A percentile compares a stretch with the other conserved stretches of the same genome.
Conservation (phyloP, 495 filamentous ascomycete species). For the Chlorociboria aeruginascens region DNA sequence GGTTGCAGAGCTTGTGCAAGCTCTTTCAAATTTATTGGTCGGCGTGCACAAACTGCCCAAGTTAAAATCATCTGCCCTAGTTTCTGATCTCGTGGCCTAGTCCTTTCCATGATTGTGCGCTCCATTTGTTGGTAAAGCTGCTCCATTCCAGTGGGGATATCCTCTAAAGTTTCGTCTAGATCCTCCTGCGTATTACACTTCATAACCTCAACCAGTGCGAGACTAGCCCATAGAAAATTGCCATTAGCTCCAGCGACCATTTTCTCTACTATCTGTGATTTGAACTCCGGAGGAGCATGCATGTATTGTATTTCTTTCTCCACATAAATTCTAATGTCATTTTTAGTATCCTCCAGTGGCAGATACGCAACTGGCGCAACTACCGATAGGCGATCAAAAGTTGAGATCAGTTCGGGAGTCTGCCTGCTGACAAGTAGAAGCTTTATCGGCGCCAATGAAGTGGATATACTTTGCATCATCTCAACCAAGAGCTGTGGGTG, state of each 20-base stretch:
- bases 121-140: constrained; percentile 3
- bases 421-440: constrained; percentile 10
- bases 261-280: background rate
- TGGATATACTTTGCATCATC: constrained; percentile 1
- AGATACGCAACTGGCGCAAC: background rate
- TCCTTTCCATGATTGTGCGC: background rate
- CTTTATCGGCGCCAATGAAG: background rate
- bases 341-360: constrained; percentile 10
- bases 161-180: constrained; percentile 1
- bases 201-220: constrained; percentile 8
- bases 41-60: constrained; percentile 4
- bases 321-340: constrained; percentile 6
- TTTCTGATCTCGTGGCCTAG: background rate
- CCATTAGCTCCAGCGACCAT: constrained; percentile 9
- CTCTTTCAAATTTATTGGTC: constrained; percentile 6
- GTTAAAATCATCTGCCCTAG: constrained; percentile 12
- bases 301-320: background rate
- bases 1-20: constrained; percentile 6
- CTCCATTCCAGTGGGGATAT: constrained; percentile 9
- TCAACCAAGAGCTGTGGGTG: constrained; percentile 1
- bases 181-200: background rate
- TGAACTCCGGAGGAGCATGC: background rate
- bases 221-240: constrained; percentile 13
- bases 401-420: background rate
- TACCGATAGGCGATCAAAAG: background rate